Evolutionary conservation across 2,329 filamentous ascomycete species (phyloP).

Genomic region (Waltergamsia citrina): DNA sequence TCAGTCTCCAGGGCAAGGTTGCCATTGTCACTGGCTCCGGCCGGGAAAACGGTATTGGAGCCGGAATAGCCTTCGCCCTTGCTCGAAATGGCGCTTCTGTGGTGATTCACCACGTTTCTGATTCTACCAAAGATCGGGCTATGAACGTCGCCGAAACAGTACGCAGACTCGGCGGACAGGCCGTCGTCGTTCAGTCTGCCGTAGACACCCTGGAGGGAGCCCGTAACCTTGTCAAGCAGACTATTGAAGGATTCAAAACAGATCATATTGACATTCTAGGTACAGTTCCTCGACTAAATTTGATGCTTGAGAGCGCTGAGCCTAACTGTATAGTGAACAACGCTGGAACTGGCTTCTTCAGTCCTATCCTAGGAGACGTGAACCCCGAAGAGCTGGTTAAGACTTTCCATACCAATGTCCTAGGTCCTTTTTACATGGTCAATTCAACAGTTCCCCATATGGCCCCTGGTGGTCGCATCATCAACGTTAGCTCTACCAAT

Average conservation of each 20-base stretch:
- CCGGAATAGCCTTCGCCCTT: constrained; percentile 27
- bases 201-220: constrained; percentile 21
- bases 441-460: constrained; percentile 24
- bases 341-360: constrained; percentile 14
- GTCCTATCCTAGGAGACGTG: constrained; percentile 9
- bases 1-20: constrained; percentile 28
- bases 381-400: constrained; percentile 15
- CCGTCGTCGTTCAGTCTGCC: constrained; percentile 20
- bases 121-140: constrained; percentile 18
- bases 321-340: constrained; percentile 24
- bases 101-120: constrained; percentile 28
- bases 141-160: constrained; percentile 16
- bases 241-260: constrained; percentile 19
- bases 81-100: constrained; percentile 31
- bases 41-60: constrained; percentile 31
- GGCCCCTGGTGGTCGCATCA: constrained; percentile 17
- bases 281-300: constrained; percentile 7
- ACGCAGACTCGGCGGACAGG: constrained; percentile 15
- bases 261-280: constrained; percentile 31
- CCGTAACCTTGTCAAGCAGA: constrained; percentile 20
- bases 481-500: constrained; percentile 13
- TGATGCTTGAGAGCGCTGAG: no score
- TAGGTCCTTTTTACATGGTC: constrained; percentile 21
- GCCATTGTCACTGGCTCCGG: constrained; percentile 36
- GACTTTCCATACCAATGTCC: constrained; percentile 21